Percentiles rank a stretch among this genome's conserved stretches.
Evolutionary conservation across 148 eudicot genomes (phyloP).

Genomic region (Camellia granthamiana): DNA sequence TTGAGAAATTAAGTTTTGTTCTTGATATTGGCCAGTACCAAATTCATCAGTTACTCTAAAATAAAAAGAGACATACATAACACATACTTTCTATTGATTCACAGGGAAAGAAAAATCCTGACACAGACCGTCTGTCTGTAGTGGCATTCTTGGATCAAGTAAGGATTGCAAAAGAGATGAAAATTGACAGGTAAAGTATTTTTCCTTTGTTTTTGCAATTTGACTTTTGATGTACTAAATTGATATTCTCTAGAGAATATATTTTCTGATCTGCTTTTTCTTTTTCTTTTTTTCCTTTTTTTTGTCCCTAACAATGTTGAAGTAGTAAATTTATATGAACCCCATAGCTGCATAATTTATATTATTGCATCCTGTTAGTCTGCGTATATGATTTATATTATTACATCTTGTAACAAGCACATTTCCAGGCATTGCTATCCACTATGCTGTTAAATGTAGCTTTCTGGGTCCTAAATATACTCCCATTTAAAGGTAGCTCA

Average conservation of each 20-base stretch:
- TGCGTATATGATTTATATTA: too few relatives aligned
- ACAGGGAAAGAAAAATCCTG: constrained; percentile 60
- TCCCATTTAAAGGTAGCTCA: too few relatives aligned
- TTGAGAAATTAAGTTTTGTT: neutral
- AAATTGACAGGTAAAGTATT: constrained; percentile 44
- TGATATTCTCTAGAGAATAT: neutral
- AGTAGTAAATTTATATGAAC: too few relatives aligned
- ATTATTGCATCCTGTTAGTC: too few relatives aligned
- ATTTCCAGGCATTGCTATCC: too few relatives aligned
- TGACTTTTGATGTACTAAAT: neutral
- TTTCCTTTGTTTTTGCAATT: neutral
- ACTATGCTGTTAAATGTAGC: too few relatives aligned
- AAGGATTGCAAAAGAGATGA: constrained; percentile 45
- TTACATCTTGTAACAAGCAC: too few relatives aligned
- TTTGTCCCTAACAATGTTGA: too few relatives aligned
- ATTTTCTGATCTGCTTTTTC: too few relatives aligned
- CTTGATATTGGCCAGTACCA: neutral
- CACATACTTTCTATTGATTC: neutral
- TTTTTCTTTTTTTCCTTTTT: too few relatives aligned
- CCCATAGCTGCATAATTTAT: too few relatives aligned
- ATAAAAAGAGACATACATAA: neutral
- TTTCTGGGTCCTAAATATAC: too few relatives aligned
- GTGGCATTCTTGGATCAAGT: constrained; percentile 41
- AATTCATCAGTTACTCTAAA: neutral
- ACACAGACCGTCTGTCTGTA: constrained; percentile 40